phyloP scores from a whole-genome alignment of 495 filamentous ascomycete genomes.

The Podospora appendiculata region DNA sequence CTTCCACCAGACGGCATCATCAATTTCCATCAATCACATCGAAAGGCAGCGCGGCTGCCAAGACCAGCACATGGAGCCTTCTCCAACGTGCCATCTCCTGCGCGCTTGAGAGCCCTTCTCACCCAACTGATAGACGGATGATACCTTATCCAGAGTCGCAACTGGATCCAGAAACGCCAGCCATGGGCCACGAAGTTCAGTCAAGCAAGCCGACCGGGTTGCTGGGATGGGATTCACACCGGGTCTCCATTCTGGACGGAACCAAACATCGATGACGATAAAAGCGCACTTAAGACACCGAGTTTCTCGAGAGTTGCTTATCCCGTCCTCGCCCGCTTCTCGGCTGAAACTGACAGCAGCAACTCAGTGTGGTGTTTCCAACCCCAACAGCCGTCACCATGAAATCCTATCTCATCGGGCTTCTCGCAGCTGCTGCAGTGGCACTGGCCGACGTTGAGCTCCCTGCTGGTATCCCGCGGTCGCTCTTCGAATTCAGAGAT shows the following conservation, averaged over 20 bases:
- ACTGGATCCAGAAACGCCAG: too few relatives aligned
- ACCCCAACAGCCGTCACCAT: not conserved
- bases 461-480: conserved; percentile 19
- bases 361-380: too few relatives aligned
- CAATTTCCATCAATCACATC: conserved; percentile 11
- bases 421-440: conserved; percentile 6
- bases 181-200: too few relatives aligned
- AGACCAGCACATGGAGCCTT: not conserved
- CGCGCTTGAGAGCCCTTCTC: not conserved
- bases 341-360: too few relatives aligned
- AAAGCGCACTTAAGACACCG: too few relatives aligned
- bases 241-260: too few relatives aligned
- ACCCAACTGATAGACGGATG: not conserved
- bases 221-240: too few relatives aligned
- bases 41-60: not conserved
- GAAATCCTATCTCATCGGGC: conserved; percentile 8
- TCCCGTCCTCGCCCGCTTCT: too few relatives aligned
- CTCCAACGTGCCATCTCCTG: not conserved
- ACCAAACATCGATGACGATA: too few relatives aligned
- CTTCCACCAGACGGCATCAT: conserved; percentile 7
- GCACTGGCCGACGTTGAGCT: conserved; percentile 11
- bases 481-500: conserved; percentile 19
- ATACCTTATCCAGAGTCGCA: not conserved
- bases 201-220: too few relatives aligned
- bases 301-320: too few relatives aligned